These are phyloP conservation scores for Trichoderma sp. DNA, from an alignment of 2,329 filamentous ascomycete genomes.

Conservation along the genomic window DNA sequence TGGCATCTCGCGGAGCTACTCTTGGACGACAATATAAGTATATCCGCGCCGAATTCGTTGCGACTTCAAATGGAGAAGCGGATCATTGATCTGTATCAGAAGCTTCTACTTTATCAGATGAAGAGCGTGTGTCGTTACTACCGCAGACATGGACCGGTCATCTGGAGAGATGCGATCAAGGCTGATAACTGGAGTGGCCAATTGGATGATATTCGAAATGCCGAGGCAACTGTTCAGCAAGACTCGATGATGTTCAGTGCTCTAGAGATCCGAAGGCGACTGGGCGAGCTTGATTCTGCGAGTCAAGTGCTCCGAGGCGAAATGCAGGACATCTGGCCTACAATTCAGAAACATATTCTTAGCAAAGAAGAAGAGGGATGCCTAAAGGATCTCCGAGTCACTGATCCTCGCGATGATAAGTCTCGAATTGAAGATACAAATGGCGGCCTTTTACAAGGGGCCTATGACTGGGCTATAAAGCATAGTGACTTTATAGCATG, in stretches of 20 bases:
- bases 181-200: neutral
- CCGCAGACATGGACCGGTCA: neutral
- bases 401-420: constrained; percentile 34
- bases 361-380: constrained; percentile 14
- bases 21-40: neutral
- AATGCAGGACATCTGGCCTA: neutral
- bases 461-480: constrained; percentile 35
- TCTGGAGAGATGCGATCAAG: neutral
- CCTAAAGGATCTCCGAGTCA: constrained; percentile 25
- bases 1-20: neutral
- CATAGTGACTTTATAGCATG: constrained; percentile 26
- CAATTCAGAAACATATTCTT: neutral
- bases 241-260: neutral
- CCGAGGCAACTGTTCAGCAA: neutral
- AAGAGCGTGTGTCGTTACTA: neutral
- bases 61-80: neutral
- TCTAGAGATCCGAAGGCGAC: neutral
- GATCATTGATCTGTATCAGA: neutral
- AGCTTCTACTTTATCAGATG: neutral
- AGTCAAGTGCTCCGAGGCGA: neutral
- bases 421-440: constrained; percentile 34
- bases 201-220: neutral
- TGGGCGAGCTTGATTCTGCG: neutral
- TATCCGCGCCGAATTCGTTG: neutral
- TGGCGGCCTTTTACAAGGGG: constrained; percentile 33